These are phyloP conservation scores for Paecilomyces dactylethromorphus DNA, from an alignment of 2,329 filamentous ascomycete genomes.

Conservation along the genomic window DNA sequence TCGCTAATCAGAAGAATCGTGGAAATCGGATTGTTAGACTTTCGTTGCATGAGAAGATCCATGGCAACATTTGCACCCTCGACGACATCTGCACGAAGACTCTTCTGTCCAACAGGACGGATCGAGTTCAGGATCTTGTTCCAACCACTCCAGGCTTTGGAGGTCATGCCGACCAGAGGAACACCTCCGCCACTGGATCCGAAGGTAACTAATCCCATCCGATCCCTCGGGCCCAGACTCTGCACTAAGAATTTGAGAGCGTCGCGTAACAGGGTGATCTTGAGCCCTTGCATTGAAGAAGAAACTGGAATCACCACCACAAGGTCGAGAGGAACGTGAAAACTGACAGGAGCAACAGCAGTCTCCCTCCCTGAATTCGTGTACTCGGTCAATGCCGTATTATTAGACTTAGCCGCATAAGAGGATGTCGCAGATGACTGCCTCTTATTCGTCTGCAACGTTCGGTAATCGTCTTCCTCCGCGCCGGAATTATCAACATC, in stretches of 20 bases:
- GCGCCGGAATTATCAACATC: constrained; percentile 74
- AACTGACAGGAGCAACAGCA: constrained; percentile 41
- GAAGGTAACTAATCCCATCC: constrained; percentile 96
- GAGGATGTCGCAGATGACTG: constrained; percentile 77
- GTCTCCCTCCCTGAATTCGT: constrained; percentile 57
- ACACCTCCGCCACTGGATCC: constrained; percentile 90
- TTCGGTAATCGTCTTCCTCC: constrained; percentile 80
- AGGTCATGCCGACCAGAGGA: constrained; percentile 95
- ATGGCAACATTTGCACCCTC: constrained; percentile 97
- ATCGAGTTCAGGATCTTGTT: constrained; percentile 77
- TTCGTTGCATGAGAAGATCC: constrained; percentile 96
- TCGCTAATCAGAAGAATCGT: constrained; percentile 97
- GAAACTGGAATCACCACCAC: constrained; percentile 96
- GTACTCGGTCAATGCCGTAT: constrained; percentile 88
- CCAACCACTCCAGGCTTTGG: constrained; percentile 91
- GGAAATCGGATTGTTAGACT: constrained; percentile 89
- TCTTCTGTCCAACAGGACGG: constrained; percentile 92
- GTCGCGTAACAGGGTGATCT: constrained; percentile 90
- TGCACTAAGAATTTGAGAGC: constrained; percentile 86
- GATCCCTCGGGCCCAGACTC: constrained; percentile 83
- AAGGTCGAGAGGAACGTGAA: constrained; percentile 89
- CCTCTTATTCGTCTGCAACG: constrained; percentile 50
- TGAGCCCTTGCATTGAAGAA: constrained; percentile 98
- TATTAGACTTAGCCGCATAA: constrained; percentile 73
- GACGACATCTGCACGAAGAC: constrained; percentile 89